Conservation (phyloP, 139 green algal species). For the Coccomyxa sp. region DNA sequence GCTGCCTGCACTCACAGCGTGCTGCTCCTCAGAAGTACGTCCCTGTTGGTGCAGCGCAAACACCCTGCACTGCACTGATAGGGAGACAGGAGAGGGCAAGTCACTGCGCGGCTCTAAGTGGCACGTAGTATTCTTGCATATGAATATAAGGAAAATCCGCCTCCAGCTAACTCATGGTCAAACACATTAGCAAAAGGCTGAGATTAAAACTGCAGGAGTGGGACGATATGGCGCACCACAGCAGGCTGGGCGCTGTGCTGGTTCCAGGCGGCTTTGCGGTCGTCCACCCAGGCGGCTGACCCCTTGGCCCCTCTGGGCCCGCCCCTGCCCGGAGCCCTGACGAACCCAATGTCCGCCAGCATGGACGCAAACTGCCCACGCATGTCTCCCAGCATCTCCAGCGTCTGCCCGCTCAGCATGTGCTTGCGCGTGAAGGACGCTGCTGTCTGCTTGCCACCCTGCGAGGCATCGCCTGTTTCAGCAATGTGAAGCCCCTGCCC, state of each 20-base stretch:
- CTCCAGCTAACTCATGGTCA: too few species aligned
- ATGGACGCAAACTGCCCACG: conserved; percentile 78
- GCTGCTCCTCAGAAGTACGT: too few species aligned
- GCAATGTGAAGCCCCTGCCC: too few species aligned
- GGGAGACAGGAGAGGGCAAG: too few species aligned
- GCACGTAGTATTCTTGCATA: too few species aligned
- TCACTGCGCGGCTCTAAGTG: too few species aligned
- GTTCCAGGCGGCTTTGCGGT: conserved; percentile 44
- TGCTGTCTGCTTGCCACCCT: conserved; percentile 14
- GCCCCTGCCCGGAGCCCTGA: neutral
- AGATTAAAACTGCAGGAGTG: neutral
- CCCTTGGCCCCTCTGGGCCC: neutral
- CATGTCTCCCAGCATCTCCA: conserved; percentile 81
- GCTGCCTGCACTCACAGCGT: too few species aligned
- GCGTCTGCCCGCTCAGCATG: conserved; percentile 50
- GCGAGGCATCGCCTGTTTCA: neutral
- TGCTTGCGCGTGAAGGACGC: conserved; percentile 20
- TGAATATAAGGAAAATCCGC: too few species aligned
- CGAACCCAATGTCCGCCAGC: conserved; percentile 53
- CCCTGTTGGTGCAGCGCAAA: too few species aligned
- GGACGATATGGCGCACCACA: conserved; percentile 23
- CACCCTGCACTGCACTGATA: too few species aligned
- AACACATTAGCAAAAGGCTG: too few species aligned
- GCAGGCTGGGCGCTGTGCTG: conserved; percentile 17
- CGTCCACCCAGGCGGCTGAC: conserved; percentile 39